Conservation (phyloP, 2,329 filamentous ascomycete species). For the Aspergillus arachidicola region DNA sequence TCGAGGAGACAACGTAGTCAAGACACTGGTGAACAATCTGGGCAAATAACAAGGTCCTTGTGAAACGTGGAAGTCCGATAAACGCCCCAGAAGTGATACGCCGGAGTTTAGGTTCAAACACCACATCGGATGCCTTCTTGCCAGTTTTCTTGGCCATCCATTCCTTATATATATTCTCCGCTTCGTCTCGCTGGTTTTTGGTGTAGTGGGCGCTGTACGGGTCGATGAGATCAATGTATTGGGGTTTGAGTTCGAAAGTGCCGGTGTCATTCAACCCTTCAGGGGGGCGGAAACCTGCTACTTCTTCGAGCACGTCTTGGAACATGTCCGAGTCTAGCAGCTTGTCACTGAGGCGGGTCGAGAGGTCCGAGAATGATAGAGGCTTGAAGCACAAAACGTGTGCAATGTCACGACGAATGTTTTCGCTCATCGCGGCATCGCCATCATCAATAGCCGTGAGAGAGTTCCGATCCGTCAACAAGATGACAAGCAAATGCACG, state of each 20-base stretch:
- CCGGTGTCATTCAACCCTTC: constrained; percentile 92
- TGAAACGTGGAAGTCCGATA: constrained; percentile 74
- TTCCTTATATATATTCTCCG: constrained; percentile 83
- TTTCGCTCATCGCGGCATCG: constrained; percentile 60
- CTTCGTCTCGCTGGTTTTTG: constrained; percentile 95
- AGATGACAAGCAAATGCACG: constrained; percentile 86
- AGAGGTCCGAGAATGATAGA: constrained; percentile 90
- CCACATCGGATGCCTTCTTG: constrained; percentile 77
- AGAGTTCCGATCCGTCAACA: constrained; percentile 85
- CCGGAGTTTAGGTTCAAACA: constrained; percentile 84
- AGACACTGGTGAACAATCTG: constrained; percentile 89
- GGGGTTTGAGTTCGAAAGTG: constrained; percentile 86
- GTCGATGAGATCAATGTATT: constrained; percentile 85
- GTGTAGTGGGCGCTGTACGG: constrained; percentile 96
- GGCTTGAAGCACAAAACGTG: constrained; percentile 97
- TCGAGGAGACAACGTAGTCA: constrained; percentile 73
- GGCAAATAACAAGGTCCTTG: constrained; percentile 79
- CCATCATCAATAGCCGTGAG: constrained; percentile 52
- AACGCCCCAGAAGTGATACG: constrained; percentile 79
- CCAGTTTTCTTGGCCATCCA: constrained; percentile 87
- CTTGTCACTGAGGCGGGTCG: constrained; percentile 81
- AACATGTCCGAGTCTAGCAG: constrained; percentile 89
- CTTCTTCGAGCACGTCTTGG: constrained; percentile 78
- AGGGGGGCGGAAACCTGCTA: constrained; percentile 85
- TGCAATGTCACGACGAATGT: constrained; percentile 84